Evolutionary conservation across 2,329 filamentous ascomycete genomes (phyloP), one percentile per base, ranked within the genome.

Genomic region (Triangularia setosa): DNA sequence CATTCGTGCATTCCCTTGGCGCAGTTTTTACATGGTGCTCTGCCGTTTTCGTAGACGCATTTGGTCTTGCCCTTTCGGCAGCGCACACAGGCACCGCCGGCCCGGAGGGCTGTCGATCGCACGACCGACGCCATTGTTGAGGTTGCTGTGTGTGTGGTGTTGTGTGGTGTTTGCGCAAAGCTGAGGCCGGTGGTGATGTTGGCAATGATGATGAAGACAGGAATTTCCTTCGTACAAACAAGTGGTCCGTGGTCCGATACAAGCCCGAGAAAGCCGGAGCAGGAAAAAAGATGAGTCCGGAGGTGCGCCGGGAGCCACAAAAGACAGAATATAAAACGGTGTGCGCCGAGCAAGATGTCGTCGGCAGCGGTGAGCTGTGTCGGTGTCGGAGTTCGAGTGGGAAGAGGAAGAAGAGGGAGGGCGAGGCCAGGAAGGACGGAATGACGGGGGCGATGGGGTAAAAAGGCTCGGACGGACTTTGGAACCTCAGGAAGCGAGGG

Each of bases 61-160:
- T 86, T 87, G 60, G 84, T 87, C 75, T 87, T 87, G 76, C 84
- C 84, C 73, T 87, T 87, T 74, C 84, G 83, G 75, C 84, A 87
- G 75, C 84, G 83, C 69, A 87, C 84, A 69, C 84, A 87, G 71
- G 84, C 84, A 71, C 84, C 84, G 73, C 84, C 84, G 74, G 84
- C 84, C 72, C 84, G 80, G 62, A 86, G 82, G 75, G 84, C 84
- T 69, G 84, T 87, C 71, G 82, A 82, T 76, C 84, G 82, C 72
- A 83, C 80, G 44, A 70, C 64, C 61, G 71, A 69, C 40, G 71
- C 62, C 70, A 71, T 70, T 21, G 33, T 27, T 28, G 58, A 48
- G 12, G 44, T 25, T 27, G 35, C 25, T 53, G 59, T 30, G 16
- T 55, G 59, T 55, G 59, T n/a, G 14, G 27, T 57, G 25, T 33